A percentile compares a stretch with the other conserved stretches of the same genome.
Conservation (phyloP, 1,284 basidiomycete genomes). For the Coriolopsis trogii region DNA sequence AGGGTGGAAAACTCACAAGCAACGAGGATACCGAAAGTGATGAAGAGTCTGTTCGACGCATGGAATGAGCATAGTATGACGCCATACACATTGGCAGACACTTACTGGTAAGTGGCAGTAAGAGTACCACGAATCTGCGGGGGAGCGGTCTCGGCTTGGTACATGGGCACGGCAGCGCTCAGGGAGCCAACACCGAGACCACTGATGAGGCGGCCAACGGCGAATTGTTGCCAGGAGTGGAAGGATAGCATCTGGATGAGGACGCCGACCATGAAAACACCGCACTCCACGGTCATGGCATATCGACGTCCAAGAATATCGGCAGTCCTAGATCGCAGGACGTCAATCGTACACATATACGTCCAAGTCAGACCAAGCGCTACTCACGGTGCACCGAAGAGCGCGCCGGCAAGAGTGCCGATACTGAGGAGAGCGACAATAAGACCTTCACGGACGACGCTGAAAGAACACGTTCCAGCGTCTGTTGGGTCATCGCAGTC, state of each 20-base stretch:
- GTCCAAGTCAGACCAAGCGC: background rate
- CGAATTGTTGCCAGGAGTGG: constrained; percentile 61
- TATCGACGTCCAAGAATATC: constrained; percentile 70
- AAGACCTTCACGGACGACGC: constrained; percentile 57
- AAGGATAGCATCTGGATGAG: constrained; percentile 59
- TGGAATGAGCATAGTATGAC: constrained; percentile 29
- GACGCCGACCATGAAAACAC: constrained; percentile 72
- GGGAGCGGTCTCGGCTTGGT: constrained; percentile 79
- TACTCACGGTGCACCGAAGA: constrained; percentile 61
- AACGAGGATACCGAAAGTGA: constrained; percentile 77
- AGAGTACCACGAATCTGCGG: constrained; percentile 78
- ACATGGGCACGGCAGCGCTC: constrained; percentile 78
- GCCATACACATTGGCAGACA: background rate
- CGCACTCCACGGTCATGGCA: constrained; percentile 73
- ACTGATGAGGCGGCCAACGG: constrained; percentile 70
- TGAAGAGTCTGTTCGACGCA: constrained; percentile 57
- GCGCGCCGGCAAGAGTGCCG: constrained; percentile 63
- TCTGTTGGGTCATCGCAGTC: constrained; percentile 45
- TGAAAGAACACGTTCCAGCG: constrained; percentile 50
- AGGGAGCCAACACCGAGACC: constrained; percentile 75
- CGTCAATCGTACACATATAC: background rate
- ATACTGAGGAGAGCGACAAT: constrained; percentile 73
- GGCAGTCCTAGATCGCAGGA: constrained; percentile 44
- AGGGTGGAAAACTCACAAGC: constrained; percentile 50
- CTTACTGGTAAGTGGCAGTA: constrained; percentile 41